phyloP scores from a whole-genome alignment of 192 early-diverging fungal genomes.

The Mortierella antarctica region DNA sequence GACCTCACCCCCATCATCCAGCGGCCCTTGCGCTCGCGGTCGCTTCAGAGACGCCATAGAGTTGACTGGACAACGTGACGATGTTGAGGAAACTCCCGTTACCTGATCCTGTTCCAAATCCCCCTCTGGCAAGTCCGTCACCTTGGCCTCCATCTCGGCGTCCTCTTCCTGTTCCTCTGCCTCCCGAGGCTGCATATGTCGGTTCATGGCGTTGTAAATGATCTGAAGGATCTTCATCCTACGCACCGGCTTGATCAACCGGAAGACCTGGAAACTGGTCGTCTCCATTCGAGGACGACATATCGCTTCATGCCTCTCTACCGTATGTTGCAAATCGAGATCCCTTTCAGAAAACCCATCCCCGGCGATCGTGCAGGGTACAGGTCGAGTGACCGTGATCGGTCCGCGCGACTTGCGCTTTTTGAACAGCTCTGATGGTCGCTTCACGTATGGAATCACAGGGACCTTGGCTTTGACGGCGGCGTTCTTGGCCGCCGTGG shows the following conservation, averaged over 20 bases:
- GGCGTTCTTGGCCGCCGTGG: not conserved
- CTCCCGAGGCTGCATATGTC: constrained; percentile 3
- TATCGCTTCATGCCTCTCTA: not conserved
- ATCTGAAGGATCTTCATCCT: constrained; percentile 47
- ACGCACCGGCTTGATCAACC: constrained; percentile 46
- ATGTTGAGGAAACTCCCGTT: too few relatives aligned
- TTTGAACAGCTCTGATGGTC: constrained; percentile 36
- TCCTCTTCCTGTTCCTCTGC: not conserved
- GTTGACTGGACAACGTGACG: too few relatives aligned
- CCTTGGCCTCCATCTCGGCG: not conserved
- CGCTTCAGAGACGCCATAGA: too few relatives aligned
- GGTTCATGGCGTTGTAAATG: constrained; percentile 25
- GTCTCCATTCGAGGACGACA: constrained; percentile 10
- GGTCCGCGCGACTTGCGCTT: constrained; percentile 35
- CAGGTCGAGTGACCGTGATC: constrained; percentile 21
- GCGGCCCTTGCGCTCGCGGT: too few relatives aligned
- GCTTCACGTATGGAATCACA: not conserved
- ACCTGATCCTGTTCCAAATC: not conserved
- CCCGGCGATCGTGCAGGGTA: not conserved
- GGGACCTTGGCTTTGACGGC: not conserved
- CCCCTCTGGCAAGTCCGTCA: not conserved
- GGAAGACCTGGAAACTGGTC: constrained; percentile 32
- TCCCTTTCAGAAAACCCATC: not conserved
- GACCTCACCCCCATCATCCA: too few relatives aligned
- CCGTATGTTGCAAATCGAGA: not conserved